Evolutionary conservation across 1,284 basidiomycete genomes (phyloP).

Genomic region (Tilletiaria anomala): DNA sequence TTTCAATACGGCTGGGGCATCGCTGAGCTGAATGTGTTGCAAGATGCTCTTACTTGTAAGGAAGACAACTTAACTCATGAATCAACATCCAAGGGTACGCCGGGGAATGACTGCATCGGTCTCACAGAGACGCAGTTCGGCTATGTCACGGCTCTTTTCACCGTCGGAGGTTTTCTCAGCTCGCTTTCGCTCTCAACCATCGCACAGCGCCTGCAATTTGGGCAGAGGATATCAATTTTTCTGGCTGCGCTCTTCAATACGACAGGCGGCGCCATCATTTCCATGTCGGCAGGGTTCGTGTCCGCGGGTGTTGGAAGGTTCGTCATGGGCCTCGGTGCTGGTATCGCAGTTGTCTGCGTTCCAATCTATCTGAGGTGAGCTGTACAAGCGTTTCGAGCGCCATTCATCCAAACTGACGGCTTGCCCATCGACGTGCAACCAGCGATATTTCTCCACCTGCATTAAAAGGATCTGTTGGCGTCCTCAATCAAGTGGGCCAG

Average conservation of each 20-base stretch:
- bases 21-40: neutral
- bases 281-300: neutral
- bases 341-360: conserved; percentile 68
- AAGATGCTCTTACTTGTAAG: neutral
- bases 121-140: conserved; percentile 47
- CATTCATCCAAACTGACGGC: neutral
- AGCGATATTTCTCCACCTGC: conserved; percentile 61
- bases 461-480: conserved; percentile 60
- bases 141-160: conserved; percentile 66
- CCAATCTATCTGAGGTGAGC: conserved; percentile 52
- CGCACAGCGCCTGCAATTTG: conserved; percentile 42
- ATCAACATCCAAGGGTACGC: neutral
- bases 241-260: conserved; percentile 4
- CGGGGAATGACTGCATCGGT: conserved; percentile 7
- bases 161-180: conserved; percentile 69
- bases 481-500: too few species aligned
- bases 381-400: neutral
- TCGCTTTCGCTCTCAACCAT: conserved; percentile 56
- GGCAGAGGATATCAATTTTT: conserved; percentile 44
- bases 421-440: conserved; percentile 30
- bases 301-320: conserved; percentile 38
- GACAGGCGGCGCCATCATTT: conserved; percentile 1
- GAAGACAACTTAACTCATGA: too few species aligned
- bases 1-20: neutral
- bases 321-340: conserved; percentile 62